A percentile compares a stretch with the other conserved stretches of the same genome.
phyloP scores from a whole-genome alignment of 2,329 filamentous ascomycete genomes.

The Colletotrichum navitas region DNA sequence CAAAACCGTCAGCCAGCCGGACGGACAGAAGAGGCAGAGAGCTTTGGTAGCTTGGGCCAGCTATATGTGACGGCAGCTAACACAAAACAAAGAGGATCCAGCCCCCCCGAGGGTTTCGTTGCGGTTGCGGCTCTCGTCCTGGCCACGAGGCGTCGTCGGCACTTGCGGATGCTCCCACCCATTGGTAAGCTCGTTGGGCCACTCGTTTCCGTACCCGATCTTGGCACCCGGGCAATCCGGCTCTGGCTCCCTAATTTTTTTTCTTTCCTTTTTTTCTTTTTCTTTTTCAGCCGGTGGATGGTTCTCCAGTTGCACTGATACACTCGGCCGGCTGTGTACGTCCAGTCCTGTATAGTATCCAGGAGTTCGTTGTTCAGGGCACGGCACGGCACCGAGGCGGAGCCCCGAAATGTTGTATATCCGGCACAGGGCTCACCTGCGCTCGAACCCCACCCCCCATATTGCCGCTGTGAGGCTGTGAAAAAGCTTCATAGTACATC shows the following conservation, averaged over 20 bases:
- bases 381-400: constrained; percentile 8
- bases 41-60: background rate
- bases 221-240: constrained; percentile 32
- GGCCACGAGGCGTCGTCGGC: constrained; percentile 26
- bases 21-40: background rate
- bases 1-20: background rate
- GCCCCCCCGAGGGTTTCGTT: background rate
- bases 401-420: constrained; percentile 31
- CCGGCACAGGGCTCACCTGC: constrained; percentile 34
- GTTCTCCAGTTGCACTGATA: constrained; percentile 22
- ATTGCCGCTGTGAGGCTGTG: background rate
- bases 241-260: background rate
- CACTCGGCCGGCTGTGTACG: constrained; percentile 18
- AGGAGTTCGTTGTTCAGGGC: constrained; percentile 1
- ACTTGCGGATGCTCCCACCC: constrained; percentile 12
- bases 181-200: background rate
- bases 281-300: background rate
- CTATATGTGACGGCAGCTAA: constrained; percentile 13
- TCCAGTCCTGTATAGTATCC: background rate
- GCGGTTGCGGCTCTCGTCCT: too few species aligned
- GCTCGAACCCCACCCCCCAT: constrained; percentile 27
- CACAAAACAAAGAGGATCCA: background rate
- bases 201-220: constrained; percentile 18
- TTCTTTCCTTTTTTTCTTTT: too few species aligned
- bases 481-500: background rate